Conservation (phyloP, 2,329 filamentous ascomycete species). For the Alternaria sp. region DNA sequence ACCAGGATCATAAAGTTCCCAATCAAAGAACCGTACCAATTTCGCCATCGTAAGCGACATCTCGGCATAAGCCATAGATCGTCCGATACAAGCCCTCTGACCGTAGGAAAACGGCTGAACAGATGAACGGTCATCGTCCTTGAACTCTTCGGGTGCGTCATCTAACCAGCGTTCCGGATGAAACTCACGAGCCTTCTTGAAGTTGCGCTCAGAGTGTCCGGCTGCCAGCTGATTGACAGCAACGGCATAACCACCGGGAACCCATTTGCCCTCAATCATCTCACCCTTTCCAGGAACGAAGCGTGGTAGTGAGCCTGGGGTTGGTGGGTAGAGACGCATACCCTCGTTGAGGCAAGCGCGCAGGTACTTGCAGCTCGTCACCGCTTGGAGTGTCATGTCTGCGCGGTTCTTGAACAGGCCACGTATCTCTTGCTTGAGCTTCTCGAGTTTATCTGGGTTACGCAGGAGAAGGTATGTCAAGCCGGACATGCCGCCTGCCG, state of each 20-base stretch:
- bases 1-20: background rate
- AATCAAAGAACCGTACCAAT: conserved; percentile 2
- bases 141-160: conserved; percentile 19
- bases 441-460: conserved; percentile 14
- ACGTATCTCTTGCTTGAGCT: conserved; percentile 19
- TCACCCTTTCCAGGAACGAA: conserved; percentile 21
- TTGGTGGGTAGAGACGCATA: conserved; percentile 23
- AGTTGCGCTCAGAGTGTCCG: conserved; percentile 23
- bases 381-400: conserved; percentile 17
- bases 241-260: conserved; percentile 25
- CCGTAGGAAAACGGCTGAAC: conserved; percentile 32
- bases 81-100: conserved; percentile 19
- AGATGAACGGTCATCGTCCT: conserved; percentile 33
- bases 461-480: conserved; percentile 9
- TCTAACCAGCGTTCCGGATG: conserved; percentile 14
- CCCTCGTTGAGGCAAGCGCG: conserved; percentile 22
- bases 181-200: conserved; percentile 19
- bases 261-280: conserved; percentile 19
- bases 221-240: conserved; percentile 22
- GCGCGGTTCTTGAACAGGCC: background rate
- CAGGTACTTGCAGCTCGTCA: conserved; percentile 15
- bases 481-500: conserved; percentile 10
- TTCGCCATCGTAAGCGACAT: background rate
- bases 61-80: background rate
- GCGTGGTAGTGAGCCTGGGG: conserved; percentile 17